Conservation (phyloP, 176 grass and related monocot genomes). For the Phragmites australis region DNA sequence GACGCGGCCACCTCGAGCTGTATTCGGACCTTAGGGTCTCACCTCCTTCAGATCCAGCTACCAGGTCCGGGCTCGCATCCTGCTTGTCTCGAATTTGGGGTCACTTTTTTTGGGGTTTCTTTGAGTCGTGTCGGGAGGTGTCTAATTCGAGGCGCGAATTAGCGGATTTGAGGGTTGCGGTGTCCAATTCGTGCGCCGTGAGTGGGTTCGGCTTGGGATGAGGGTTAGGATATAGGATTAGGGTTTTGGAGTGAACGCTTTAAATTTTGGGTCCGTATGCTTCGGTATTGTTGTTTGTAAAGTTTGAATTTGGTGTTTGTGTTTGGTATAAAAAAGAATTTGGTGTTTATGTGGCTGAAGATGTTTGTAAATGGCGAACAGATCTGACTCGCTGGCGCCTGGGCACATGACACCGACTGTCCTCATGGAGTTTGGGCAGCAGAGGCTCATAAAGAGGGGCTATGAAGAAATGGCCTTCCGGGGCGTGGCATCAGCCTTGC, state of each 20-base stretch:
- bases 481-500: background rate
- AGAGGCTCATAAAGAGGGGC: conserved; percentile 52
- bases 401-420: conserved; percentile 67
- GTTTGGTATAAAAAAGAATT: background rate
- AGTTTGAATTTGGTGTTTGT: conserved; percentile 8
- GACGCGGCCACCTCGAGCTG: background rate
- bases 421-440: conserved; percentile 52
- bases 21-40: conserved; percentile 5
- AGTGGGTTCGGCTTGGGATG: background rate
- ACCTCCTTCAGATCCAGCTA: conserved; percentile 43
- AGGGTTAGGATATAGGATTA: background rate
- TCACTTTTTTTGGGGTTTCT: background rate
- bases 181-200: background rate
- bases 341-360: conserved; percentile 13
- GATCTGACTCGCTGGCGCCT: conserved; percentile 49
- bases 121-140: background rate
- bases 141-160: conserved; percentile 16
- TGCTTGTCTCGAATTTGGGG: conserved; percentile 9
- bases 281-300: background rate
- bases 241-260: conserved; percentile 28
- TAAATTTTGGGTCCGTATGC: background rate
- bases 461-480: conserved; percentile 45
- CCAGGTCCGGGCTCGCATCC: conserved; percentile 30
- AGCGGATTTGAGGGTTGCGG: background rate
- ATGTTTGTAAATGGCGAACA: conserved; percentile 14